Evolutionary conservation across 2,329 filamentous ascomycete species (phyloP).

Genomic region (Neurospora sp.): DNA sequence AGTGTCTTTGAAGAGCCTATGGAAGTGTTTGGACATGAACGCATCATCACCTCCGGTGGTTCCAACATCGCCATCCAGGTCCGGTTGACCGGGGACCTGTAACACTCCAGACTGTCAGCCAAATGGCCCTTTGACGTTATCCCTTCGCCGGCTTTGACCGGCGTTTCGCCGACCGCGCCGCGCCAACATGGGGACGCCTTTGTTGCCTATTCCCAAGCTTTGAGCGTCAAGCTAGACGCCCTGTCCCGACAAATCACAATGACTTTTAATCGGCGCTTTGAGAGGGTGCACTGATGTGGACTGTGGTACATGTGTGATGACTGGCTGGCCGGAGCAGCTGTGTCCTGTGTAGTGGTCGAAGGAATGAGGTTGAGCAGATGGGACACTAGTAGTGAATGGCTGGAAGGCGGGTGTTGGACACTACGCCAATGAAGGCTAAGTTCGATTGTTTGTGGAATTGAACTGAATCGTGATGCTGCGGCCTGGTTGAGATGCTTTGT

Average conservation of each 20-base stretch:
- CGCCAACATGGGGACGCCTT: too few species aligned
- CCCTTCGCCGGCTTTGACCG: neutral
- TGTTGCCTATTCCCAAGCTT: too few species aligned
- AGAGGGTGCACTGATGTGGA: too few species aligned
- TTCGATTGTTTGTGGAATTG: neutral
- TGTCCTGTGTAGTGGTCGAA: neutral
- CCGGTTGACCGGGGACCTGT: neutral
- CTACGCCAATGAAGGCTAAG: neutral
- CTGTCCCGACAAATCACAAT: too few species aligned
- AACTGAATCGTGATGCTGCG: neutral
- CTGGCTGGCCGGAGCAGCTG: neutral
- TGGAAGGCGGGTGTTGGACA: neutral
- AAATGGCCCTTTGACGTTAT: neutral
- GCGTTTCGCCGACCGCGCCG: neutral
- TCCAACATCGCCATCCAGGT: neutral
- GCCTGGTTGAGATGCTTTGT: neutral
- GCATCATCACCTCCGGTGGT: neutral
- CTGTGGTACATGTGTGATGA: too few species aligned
- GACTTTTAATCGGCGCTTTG: too few species aligned
- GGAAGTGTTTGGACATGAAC: neutral
- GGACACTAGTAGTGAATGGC: neutral
- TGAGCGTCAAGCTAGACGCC: too few species aligned
- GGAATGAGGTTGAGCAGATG: neutral
- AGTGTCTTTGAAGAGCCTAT: neutral
- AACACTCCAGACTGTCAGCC: neutral